Conservation (phyloP, 2,329 filamentous ascomycete species). For the Penicillium glabrum region DNA sequence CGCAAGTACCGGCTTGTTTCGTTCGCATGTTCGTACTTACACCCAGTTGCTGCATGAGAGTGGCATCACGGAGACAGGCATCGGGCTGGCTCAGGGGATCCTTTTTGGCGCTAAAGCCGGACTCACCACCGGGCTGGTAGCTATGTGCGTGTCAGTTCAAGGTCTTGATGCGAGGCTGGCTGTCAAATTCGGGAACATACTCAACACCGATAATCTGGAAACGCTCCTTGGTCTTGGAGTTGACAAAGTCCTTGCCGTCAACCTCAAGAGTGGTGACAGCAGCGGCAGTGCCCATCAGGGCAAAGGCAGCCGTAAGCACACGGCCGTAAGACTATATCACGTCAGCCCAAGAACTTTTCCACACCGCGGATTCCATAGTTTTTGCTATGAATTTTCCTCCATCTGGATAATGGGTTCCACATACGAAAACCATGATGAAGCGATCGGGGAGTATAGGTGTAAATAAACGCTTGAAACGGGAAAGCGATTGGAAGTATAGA, state of each 20-base stretch:
- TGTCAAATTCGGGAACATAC: constrained; percentile 33
- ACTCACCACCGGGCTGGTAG: constrained; percentile 63
- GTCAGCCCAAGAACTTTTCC: neutral
- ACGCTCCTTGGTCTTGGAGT: constrained; percentile 57
- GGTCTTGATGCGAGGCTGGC: neutral
- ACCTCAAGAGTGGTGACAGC: constrained; percentile 60
- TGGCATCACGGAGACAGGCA: constrained; percentile 62
- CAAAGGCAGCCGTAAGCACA: constrained; percentile 41
- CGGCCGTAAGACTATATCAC: constrained; percentile 28
- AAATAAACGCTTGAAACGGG: neutral
- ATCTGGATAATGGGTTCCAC: neutral
- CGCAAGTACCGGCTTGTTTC: neutral
- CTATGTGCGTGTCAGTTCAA: constrained; percentile 31
- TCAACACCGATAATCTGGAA: constrained; percentile 65
- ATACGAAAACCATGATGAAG: constrained; percentile 1
- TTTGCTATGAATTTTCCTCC: neutral
- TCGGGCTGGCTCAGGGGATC: constrained; percentile 61
- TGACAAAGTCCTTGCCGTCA: constrained; percentile 61
- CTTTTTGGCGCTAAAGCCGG: constrained; percentile 53
- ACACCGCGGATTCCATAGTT: neutral
- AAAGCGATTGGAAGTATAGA: neutral
- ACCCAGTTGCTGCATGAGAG: constrained; percentile 62
- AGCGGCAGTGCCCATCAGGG: constrained; percentile 46
- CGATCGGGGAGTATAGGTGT: neutral
- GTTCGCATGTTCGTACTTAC: constrained; percentile 34